Conservation (phyloP, 805 yeast genomes). For the Diddensiella santjacobensis region DNA sequence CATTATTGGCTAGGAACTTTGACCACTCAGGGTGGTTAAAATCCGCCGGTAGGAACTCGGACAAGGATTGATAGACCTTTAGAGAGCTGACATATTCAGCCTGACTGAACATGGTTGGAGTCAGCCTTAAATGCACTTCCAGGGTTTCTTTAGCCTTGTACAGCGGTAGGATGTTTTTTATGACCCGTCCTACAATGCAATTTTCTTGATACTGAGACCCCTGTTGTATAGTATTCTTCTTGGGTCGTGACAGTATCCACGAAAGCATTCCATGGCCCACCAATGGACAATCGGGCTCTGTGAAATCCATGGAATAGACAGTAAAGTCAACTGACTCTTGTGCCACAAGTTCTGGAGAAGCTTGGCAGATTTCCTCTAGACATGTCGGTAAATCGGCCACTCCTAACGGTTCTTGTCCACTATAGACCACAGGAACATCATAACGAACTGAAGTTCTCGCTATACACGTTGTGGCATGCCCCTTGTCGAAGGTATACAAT, state of each 20-base stretch:
- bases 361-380: conserved; percentile 31
- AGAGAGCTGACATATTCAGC: conserved; percentile 16
- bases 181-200: conserved; percentile 25
- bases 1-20: conserved; percentile 6
- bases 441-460: conserved; percentile 29
- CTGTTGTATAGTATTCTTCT: not conserved
- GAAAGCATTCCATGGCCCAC: conserved; percentile 40
- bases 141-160: conserved; percentile 28
- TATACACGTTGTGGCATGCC: conserved; percentile 32
- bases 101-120: conserved; percentile 22
- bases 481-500: conserved; percentile 36
- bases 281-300: conserved; percentile 37
- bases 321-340: conserved; percentile 34
- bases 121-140: conserved; percentile 28
- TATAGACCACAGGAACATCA: conserved; percentile 27
- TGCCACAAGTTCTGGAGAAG: conserved; percentile 37
- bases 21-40: conserved; percentile 21
- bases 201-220: conserved; percentile 1
- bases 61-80: conserved; percentile 13
- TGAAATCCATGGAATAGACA: conserved; percentile 38
- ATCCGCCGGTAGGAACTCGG: conserved; percentile 14
- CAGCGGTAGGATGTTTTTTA: conserved; percentile 26
- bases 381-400: conserved; percentile 33
- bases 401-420: conserved; percentile 28
- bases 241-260: conserved; percentile 7